Evolutionary conservation across 495 filamentous ascomycete species (phyloP).

Genomic region (Pyrenula aspistea): DNA sequence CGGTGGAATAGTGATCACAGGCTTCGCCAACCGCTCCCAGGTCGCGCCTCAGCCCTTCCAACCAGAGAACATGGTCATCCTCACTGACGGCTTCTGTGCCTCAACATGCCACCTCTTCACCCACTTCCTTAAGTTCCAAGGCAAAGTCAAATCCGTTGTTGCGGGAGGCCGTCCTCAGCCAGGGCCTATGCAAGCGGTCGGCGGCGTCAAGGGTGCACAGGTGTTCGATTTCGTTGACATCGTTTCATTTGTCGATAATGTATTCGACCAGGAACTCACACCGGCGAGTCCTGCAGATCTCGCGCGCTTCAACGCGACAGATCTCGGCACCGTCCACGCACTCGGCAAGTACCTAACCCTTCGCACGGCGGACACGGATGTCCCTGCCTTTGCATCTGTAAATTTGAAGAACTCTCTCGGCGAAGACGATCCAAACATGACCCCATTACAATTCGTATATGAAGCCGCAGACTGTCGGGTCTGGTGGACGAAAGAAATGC

Average conservation of each 20-base stretch:
- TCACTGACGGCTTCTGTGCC: slow-evolving; percentile 50
- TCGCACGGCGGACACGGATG: background rate
- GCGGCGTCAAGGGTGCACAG: slow-evolving; percentile 44
- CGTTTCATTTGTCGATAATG: background rate
- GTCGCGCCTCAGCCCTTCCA: slow-evolving; percentile 23
- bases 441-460: slow-evolving; percentile 16
- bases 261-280: background rate
- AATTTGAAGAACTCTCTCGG: slow-evolving; percentile 11
- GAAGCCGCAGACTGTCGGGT: slow-evolving; percentile 19
- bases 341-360: background rate
- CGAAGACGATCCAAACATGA: slow-evolving; percentile 2
- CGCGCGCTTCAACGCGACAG: background rate
- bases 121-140: slow-evolving; percentile 41
- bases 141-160: slow-evolving; percentile 45
- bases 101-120: slow-evolving; percentile 52
- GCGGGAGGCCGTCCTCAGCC: slow-evolving; percentile 49
- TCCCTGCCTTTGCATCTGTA: background rate
- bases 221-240: background rate
- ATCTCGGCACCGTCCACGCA: background rate
- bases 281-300: background rate
- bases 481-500: slow-evolving; percentile 16
- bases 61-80: slow-evolving; percentile 37
- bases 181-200: slow-evolving; percentile 51
- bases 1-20: slow-evolving; percentile 20
- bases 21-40: slow-evolving; percentile 19